These are phyloP conservation scores for Diaporthe ampelina DNA, from an alignment of 2,329 filamentous ascomycete species.

Conservation along the genomic window DNA sequence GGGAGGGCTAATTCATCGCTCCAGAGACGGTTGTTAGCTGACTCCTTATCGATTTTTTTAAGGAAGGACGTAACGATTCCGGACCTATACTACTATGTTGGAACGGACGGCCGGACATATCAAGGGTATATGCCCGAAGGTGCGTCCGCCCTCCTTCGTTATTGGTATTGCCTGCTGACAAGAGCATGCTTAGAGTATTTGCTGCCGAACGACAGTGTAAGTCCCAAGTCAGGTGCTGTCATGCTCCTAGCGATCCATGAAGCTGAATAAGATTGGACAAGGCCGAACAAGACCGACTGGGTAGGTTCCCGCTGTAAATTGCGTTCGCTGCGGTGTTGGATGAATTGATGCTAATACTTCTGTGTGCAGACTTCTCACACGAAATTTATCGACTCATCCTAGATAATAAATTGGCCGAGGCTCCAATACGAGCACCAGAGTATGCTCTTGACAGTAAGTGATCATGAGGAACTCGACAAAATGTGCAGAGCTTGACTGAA, in stretches of 20 bases:
- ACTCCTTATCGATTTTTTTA: neutral
- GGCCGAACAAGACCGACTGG: conserved; percentile 23
- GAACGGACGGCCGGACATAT: conserved; percentile 15
- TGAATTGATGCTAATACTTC: neutral
- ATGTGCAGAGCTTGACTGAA: neutral
- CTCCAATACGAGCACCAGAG: conserved; percentile 9
- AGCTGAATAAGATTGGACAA: neutral
- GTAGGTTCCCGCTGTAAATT: neutral
- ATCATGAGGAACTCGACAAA: too few relatives aligned
- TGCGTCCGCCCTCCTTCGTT: neutral
- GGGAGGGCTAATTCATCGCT: too few relatives aligned
- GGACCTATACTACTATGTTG: conserved; percentile 17
- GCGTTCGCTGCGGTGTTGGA: too few relatives aligned
- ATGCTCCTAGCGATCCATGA: neutral
- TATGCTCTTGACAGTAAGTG: conserved; percentile 25
- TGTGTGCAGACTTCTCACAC: neutral
- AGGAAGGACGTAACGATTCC: neutral
- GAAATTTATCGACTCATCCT: conserved; percentile 20
- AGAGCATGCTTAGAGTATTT: neutral
- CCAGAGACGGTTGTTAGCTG: neutral
- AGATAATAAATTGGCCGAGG: conserved; percentile 12
- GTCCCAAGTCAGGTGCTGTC: neutral
- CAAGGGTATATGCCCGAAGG: conserved; percentile 26
- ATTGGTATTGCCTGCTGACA: neutral
- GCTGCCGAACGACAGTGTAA: conserved; percentile 18